Evolutionary conservation across 495 filamentous ascomycete genomes (phyloP).

Genomic region (Aspergillus kassunensis): DNA sequence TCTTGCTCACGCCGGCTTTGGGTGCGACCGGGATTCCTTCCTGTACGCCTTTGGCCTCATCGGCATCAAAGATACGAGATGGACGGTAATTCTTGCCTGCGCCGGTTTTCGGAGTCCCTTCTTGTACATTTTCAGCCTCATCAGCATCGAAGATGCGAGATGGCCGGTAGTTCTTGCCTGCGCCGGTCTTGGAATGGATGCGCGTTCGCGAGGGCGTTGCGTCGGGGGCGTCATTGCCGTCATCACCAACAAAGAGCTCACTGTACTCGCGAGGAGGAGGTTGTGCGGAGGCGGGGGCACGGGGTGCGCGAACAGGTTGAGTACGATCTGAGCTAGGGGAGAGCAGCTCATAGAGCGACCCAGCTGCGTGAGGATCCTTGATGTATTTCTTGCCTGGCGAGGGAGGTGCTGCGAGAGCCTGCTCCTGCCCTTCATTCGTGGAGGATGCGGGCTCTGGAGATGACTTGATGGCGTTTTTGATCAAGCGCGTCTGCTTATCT

Average conservation of each 20-base stretch:
- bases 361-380: slow-evolving; percentile 70
- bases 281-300: slow-evolving; percentile 49
- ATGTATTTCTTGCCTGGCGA: slow-evolving; percentile 49
- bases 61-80: slow-evolving; percentile 64
- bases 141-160: slow-evolving; percentile 65
- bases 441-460: background rate
- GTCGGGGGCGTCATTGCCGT: slow-evolving; percentile 37
- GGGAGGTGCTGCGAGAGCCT: slow-evolving; percentile 30
- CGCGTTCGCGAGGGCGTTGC: slow-evolving; percentile 49
- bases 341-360: slow-evolving; percentile 46
- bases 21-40: slow-evolving; percentile 18
- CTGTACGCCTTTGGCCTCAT: slow-evolving; percentile 16
- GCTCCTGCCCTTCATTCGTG: slow-evolving; percentile 11
- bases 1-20: slow-evolving; percentile 60
- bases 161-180: slow-evolving; percentile 64
- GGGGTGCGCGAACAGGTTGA: slow-evolving; percentile 32
- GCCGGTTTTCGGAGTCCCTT: slow-evolving; percentile 61
- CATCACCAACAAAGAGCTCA: slow-evolving; percentile 59
- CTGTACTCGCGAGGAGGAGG: slow-evolving; percentile 58
- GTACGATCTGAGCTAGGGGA: slow-evolving; percentile 34
- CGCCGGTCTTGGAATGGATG: slow-evolving; percentile 60
- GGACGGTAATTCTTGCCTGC: slow-evolving; percentile 66
- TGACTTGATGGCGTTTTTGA: slow-evolving; percentile 43
- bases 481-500: slow-evolving; percentile 74
- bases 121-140: too few relatives aligned